Conservation (phyloP, 768 basidiomycete genomes). For the Sutorius australiensis region DNA sequence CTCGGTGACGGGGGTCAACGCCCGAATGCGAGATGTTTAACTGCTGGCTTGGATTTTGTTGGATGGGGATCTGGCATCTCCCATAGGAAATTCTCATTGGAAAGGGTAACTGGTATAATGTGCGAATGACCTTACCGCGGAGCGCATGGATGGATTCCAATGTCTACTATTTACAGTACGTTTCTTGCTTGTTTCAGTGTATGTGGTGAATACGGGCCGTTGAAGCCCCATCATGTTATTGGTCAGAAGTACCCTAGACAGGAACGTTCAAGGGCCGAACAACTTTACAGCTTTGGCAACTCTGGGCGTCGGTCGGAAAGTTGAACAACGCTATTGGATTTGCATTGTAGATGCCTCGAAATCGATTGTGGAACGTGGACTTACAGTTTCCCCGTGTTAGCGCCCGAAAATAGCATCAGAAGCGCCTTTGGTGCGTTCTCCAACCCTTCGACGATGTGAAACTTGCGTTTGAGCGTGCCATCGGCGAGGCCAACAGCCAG, state of each 20-base stretch:
- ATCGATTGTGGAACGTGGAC: conserved; percentile 1
- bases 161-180: conserved; percentile 4
- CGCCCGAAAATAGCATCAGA: conserved; percentile 68
- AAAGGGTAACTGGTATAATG: neutral
- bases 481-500: conserved; percentile 55
- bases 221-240: neutral
- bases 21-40: conserved; percentile 17
- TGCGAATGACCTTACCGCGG: neutral
- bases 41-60: neutral
- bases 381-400: conserved; percentile 76
- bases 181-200: conserved; percentile 13
- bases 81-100: conserved; percentile 2
- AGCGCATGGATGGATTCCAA: neutral
- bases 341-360: neutral
- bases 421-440: conserved; percentile 71
- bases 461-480: conserved; percentile 75
- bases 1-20: neutral
- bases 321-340: conserved; percentile 48
- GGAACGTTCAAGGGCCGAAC: neutral
- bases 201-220: neutral
- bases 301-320: conserved; percentile 38
- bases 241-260: neutral
- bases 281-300: conserved; percentile 5
- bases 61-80: neutral
- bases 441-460: conserved; percentile 74